These are phyloP conservation scores for Xenosphaeropsis pyriputrescens DNA, from an alignment of 2,329 filamentous ascomycete genomes.

Conservation along the genomic window DNA sequence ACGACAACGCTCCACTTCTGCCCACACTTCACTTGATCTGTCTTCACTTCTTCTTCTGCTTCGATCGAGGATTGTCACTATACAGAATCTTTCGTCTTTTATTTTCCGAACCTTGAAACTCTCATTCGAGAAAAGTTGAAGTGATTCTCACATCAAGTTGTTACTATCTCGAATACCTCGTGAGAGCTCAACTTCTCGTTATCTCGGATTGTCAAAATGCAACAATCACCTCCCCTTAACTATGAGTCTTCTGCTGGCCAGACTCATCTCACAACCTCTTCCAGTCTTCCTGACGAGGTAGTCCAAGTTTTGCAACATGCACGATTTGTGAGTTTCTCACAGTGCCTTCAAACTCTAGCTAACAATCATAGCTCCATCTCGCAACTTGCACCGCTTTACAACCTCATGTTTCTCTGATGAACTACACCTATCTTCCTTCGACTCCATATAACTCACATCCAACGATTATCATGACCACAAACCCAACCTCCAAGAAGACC, in stretches of 20 bases:
- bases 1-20: too few relatives aligned
- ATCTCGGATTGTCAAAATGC: too few relatives aligned
- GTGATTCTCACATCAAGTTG: too few relatives aligned
- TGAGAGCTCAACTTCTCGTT: too few relatives aligned
- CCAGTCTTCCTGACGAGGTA: conserved; percentile 67
- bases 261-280: conserved; percentile 49
- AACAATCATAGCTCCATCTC: conserved; percentile 61
- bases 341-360: conserved; percentile 2
- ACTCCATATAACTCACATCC: conserved; percentile 55
- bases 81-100: too few relatives aligned
- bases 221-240: conserved; percentile 29
- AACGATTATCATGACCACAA: conserved; percentile 92
- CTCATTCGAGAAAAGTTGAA: too few relatives aligned
- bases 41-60: too few relatives aligned
- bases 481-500: conserved; percentile 63
- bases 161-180: too few relatives aligned
- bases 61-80: too few relatives aligned
- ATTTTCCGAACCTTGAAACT: too few relatives aligned
- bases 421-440: conserved; percentile 88
- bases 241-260: conserved; percentile 63
- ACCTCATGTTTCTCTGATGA: conserved; percentile 95
- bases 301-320: conserved; percentile 87
- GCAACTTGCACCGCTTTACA: conserved; percentile 74
- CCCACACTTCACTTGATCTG: too few relatives aligned
- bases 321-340: conserved; percentile 56